Base-by-base conservation (phyloP, 345 rosid genomes). In the Triadica sebifera region DNA sequence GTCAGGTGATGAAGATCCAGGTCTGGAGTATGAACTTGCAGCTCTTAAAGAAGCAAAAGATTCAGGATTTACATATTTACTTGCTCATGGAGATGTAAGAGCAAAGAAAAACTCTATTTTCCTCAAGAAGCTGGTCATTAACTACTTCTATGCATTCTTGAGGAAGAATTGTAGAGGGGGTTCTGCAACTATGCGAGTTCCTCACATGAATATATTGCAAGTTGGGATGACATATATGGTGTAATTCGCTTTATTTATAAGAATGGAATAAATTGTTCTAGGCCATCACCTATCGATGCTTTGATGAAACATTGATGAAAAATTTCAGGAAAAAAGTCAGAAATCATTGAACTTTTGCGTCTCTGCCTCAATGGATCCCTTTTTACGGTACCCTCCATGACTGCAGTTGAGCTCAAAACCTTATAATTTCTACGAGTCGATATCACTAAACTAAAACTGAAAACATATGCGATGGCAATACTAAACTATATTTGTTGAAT, bases 161-260 rank as follows among this genome's bases (percentile, higher is more conserved):
- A 84, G 97, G 82, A 88, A 84, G 63, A 93, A 95, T 64, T 93
- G 99, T 78, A 89, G 98, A 84, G 94, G 87, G 19, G 91, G 94
- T 12, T 86, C 97, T 5, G 98, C 96, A 0, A 91, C 85, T 61
- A 67, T 90, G 84, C 88, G 90, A 43, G 97, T 91, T 65, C 99
- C 99, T 75, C 99, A 90, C 82, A 87, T 86, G 93, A 87, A 94
- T 76, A 87, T 91, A 84, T 66, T 95, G 74, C 87, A 91, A 83
- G 98, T 87, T 59, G 90, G 93, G 69, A 93, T 89, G 93, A 91
- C 99, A 34, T 91, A 93, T 74, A 87, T 91, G 94, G 99, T 92
- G 69, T 95, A 70, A 81, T 77, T 72, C 49, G 15, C 59, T 19
- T 62, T 37, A 58, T 66, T 22, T 15, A 7, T 29, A 2, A 13